Percentiles rank a stretch among this genome's conserved stretches.
These are phyloP conservation scores for Skeletonema costatum DNA, from an alignment of 108 stramenopile species.

Conservation along the genomic window DNA sequence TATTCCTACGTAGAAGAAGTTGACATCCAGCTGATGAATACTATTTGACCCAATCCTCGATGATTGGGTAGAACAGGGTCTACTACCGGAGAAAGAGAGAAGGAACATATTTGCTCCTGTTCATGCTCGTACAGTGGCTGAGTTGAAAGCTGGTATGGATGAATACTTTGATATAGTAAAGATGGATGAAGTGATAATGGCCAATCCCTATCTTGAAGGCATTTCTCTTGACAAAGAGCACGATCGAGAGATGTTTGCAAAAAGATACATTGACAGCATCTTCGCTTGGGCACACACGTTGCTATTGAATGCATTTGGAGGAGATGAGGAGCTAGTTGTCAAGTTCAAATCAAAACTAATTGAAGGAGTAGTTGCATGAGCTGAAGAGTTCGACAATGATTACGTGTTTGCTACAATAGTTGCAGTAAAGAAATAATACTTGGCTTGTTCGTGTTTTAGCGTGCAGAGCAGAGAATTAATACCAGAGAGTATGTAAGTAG, in stretches of 20 bases:
- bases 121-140: not conserved
- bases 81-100: not conserved
- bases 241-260: not conserved
- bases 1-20: no score
- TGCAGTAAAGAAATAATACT: not conserved
- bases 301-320: not conserved
- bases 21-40: not conserved
- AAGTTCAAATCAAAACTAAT: not conserved
- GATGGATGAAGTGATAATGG: not conserved
- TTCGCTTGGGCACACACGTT: not conserved
- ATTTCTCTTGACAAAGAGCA: not conserved
- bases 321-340: not conserved
- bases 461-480: no score
- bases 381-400: not conserved
- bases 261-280: not conserved
- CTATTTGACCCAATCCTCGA: not conserved
- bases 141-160: not conserved
- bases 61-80: not conserved
- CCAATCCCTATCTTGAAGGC: not conserved
- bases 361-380: not conserved
- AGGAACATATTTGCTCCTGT: not conserved
- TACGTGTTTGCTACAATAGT: not conserved
- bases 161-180: not conserved
- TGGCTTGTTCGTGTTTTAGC: no score
- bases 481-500: no score